Conservation (phyloP, 495 filamentous ascomycete species). For the Penicillium alfredii region DNA sequence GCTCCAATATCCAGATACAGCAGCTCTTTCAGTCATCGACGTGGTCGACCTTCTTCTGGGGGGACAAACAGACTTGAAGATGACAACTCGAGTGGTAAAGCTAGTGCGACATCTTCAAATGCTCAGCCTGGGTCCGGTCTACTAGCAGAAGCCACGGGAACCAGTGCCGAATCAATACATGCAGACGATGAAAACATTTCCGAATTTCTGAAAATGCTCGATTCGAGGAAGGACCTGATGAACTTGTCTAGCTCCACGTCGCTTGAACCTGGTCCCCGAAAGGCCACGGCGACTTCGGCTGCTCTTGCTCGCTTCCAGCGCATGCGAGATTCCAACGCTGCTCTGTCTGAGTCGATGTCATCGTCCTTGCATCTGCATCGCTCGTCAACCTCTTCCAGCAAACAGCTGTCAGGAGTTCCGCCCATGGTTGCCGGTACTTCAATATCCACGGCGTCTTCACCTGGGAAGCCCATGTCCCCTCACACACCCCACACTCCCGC, state of each 20-base stretch:
- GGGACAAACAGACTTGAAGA: conserved; percentile 70
- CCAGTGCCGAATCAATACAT: conserved; percentile 72
- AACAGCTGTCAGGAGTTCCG: conserved; percentile 76
- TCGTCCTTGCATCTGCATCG: conserved; percentile 76
- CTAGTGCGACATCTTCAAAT: conserved; percentile 72
- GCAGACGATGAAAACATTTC: conserved; percentile 89
- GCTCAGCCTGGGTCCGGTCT: conserved; percentile 82
- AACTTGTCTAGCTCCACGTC: conserved; percentile 54
- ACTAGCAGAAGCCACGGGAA: conserved; percentile 66
- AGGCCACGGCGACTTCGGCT: conserved; percentile 52
- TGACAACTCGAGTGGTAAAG: conserved; percentile 85
- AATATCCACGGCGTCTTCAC: conserved; percentile 80
- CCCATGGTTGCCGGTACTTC: conserved; percentile 77
- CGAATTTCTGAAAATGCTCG: conserved; percentile 82
- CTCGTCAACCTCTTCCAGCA: conserved; percentile 76
- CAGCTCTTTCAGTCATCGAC: conserved; percentile 84
- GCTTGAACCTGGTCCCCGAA: conserved; percentile 52
- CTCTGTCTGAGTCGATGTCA: conserved; percentile 80
- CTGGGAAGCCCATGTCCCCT: conserved; percentile 85
- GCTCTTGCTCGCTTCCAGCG: conserved; percentile 71
- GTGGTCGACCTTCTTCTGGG: conserved; percentile 67
- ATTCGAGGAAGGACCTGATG: conserved; percentile 70
- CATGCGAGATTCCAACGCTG: conserved; percentile 82
- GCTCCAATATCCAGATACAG: conserved; percentile 63
- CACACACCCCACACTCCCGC: conserved; percentile 93